Evolutionary conservation across 805 yeast species (phyloP), one percentile per base, ranked within the genome.

Genomic region (Priceomyces melissophilus): DNA sequence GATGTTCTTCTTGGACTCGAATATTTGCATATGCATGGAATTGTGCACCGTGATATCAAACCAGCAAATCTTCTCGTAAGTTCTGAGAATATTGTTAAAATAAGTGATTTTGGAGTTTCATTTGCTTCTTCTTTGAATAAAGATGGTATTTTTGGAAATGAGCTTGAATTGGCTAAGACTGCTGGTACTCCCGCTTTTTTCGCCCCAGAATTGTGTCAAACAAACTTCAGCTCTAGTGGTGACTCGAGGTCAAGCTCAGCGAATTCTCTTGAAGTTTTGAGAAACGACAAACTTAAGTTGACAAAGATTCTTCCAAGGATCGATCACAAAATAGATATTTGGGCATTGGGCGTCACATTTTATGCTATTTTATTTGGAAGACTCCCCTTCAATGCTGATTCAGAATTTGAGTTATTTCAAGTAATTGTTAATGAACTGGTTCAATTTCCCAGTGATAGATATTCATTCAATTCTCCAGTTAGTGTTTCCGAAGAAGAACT

Each of bases 101-200:
- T 91, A 31, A 82, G 95, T n/a, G 99, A 91, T 66, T 93, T 91
- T 65, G 98, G 99, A 16, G 95, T 93, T 10, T 87, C 96, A 1
- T 85, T 87, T 61, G 88, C 91, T 1, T 60, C 70, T 3, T 63
- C 70, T 1, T 55, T 69, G 34, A 56, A 55, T 20, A 80, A 78
- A 37, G 79, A 76, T 23, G 67, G 66, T 11, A 58, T 60, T 42
- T 45, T 59, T 17, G 57, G 66, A 14, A 57, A 58, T 43, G 96
- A 89, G 46, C 67, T 81, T 41, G 97, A 91, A 52, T 70, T 91
- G 46, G 95, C 96, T 1, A 91, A 90, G 61, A 91, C 98, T 0
- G 98, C 95, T 0, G 99, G 98, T 4, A 91, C 98, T 0, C 98
- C 98, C 2, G 97, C 96, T 0, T 91, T 91, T 60, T 83, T 89